A percentile compares a stretch with the other conserved stretches of the same genome.
Conservation (phyloP, 1,284 basidiomycete genomes). For the Pseudomicrostroma phylloplanum region DNA sequence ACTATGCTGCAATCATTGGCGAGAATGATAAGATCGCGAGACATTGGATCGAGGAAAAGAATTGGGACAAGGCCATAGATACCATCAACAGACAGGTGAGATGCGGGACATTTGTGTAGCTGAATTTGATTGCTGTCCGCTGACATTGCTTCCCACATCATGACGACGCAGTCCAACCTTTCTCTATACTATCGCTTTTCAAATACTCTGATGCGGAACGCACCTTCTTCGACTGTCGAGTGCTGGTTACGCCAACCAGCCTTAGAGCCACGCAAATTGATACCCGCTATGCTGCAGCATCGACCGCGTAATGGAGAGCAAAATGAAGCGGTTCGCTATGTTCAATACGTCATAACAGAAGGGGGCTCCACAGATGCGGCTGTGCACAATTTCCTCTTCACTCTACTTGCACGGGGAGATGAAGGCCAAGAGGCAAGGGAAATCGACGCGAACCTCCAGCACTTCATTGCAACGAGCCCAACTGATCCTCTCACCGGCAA, state of each 20-base stretch:
- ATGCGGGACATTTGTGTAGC: slow-evolving; percentile 60
- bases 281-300: slow-evolving; percentile 80
- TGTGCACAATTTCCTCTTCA: slow-evolving; percentile 88
- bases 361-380: slow-evolving; percentile 73
- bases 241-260: slow-evolving; percentile 77
- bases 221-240: slow-evolving; percentile 81
- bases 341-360: slow-evolving; percentile 74
- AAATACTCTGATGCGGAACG: slow-evolving; percentile 75
- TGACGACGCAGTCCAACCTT: slow-evolving; percentile 59
- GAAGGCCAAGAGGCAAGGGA: slow-evolving; percentile 9
- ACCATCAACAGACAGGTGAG: slow-evolving; percentile 58
- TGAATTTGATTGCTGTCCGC: background rate
- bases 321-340: slow-evolving; percentile 80
- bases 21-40: slow-evolving; percentile 82
- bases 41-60: slow-evolving; percentile 83
- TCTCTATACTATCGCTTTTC: slow-evolving; percentile 91
- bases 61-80: slow-evolving; percentile 85
- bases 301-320: slow-evolving; percentile 55
- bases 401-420: slow-evolving; percentile 62
- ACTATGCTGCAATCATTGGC: slow-evolving; percentile 75
- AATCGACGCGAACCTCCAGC: slow-evolving; percentile 62
- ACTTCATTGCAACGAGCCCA: slow-evolving; percentile 75
- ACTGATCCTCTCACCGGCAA: slow-evolving; percentile 69
- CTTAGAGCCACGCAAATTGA: slow-evolving; percentile 74
- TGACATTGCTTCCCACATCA: background rate